Conservation (phyloP, 768 basidiomycete genomes). For the Amanita brunnescens region DNA sequence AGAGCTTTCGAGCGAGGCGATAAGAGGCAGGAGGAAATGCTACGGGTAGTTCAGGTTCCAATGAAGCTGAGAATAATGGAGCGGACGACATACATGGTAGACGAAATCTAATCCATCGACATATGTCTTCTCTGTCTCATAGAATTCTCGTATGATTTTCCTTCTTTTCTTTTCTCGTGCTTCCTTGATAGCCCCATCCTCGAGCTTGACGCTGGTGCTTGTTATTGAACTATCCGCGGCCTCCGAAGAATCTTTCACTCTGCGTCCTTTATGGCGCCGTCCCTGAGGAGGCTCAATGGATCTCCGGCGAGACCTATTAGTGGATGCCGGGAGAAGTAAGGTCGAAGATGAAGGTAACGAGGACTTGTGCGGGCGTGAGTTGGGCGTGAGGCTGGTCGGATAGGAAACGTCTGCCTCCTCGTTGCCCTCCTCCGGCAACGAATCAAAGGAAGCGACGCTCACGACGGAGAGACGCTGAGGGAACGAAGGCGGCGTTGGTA, state of each 20-base stretch:
- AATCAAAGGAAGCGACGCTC: slow-evolving; percentile 69
- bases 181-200: slow-evolving; percentile 16
- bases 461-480: slow-evolving; percentile 56
- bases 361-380: slow-evolving; percentile 14
- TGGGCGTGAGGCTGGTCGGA: slow-evolving; percentile 16
- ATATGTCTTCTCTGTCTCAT: slow-evolving; percentile 74
- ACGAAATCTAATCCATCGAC: slow-evolving; percentile 77
- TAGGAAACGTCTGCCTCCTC: neutral
- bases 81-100: slow-evolving; percentile 49
- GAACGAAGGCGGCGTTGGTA: slow-evolving; percentile 43
- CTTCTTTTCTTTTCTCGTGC: slow-evolving; percentile 46
- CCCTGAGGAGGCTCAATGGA: slow-evolving; percentile 31
- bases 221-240: neutral
- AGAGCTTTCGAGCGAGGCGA: slow-evolving; percentile 60
- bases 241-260: neutral
- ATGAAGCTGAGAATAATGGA: slow-evolving; percentile 1
- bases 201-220: slow-evolving; percentile 15
- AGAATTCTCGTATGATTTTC: slow-evolving; percentile 74
- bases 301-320: slow-evolving; percentile 23
- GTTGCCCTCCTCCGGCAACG: slow-evolving; percentile 47
- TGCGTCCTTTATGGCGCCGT: slow-evolving; percentile 5
- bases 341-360: neutral
- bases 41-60: slow-evolving; percentile 19
- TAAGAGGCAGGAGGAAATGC: slow-evolving; percentile 80
- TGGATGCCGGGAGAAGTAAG: neutral